Base-by-base conservation (phyloP, 148 eudicot species). In the Rhododendron griersonianum region DNA sequence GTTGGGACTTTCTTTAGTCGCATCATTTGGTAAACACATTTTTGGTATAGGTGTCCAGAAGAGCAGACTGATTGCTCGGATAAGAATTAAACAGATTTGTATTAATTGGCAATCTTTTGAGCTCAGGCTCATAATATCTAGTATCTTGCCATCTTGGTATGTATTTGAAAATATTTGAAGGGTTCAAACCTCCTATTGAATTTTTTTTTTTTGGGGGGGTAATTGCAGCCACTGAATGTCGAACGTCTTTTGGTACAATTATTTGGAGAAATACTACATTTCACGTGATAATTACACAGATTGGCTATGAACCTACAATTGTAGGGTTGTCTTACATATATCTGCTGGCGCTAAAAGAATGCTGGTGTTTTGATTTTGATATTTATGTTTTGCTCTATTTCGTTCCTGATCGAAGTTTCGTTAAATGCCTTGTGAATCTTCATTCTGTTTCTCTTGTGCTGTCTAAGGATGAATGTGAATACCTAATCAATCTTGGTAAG, bases 401-500 rank as follows among this genome's bases (percentile, higher is more conserved):
- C 47, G 35, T 84, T 63, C 80, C 30, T 30, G 85, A 48, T 9
- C 11, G 9, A 73, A 47, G 85, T 75, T 51, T 84, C 19, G 50
- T 48, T 84, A 10, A 45, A 83, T 71, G 85, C 74, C 45, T 41
- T 18, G 19, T 82, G 55, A 67, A 11, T 50, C 78, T 81, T 65
- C 45, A 33, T 5, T 5, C 44, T 41, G 7, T 41, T 41, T 41
- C 7, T 41, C 44, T 41, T 41, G 44, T 41, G 44, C 44, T 5
- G 44, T 41, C 44, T 5, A 41, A 41, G 44, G 44, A 41, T 41
- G 44, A 41, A 41, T 41, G 44, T 41, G 44, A 41, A 41, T 41
- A 96, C 90, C 91, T 96, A 15, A 96, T 96, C 59, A 91, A 89
- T 75, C 94, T 94, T 85, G 97, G 98, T 8, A 87, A 92, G 92